Base-by-base conservation (phyloP, 768 basidiomycete genomes). In the Pisolithus sp. region DNA sequence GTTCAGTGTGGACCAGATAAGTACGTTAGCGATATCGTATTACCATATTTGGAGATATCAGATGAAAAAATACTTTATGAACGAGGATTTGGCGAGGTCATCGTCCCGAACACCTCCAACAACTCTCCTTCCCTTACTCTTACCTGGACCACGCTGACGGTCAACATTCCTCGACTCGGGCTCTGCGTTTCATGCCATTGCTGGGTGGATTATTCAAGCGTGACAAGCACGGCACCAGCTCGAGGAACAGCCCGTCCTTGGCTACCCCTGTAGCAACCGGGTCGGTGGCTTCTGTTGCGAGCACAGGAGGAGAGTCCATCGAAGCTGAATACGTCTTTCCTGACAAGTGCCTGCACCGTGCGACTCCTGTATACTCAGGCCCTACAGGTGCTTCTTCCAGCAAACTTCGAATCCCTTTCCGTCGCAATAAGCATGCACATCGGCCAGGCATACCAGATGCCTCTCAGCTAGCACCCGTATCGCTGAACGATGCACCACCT, bases 401-500 rank as follows among this genome's bases (percentile, higher is more conserved):
- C 58, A 79, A 71, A 57, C 65, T 76, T 48, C 73, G 60, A 51
- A 65, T 78, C 0, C 75, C 73, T 20, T 78, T 79, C 51, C 66
- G 71, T 23, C 68, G 75, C 51, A 74, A 65, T 26, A 26, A 26
- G 58, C 62, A 59, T 43, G 57, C 55, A 3, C 57, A 62, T 24
- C 57, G 53, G 18, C 31, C 57, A 49, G 52, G 50, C 20, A 46
- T 50, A 4, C 53, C 51, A 17, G 50, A 54, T 45, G 15, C 39
- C 12, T 37, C 42, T 6, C 38, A 23, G 7, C 17, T 39, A 9
- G 43, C 31, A 47, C 51, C 59, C 52, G 21, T 62, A 46, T 56
- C 58, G 34, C 59, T 59, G 45, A 59, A 55, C 48, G 65, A 63
- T 13, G 44, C 63, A 1, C 61, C 74, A 3, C 66, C 45, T 64